Percentiles rank a stretch among this genome's conserved stretches.
phyloP scores from a whole-genome alignment of 2,329 filamentous ascomycete species.

The Lasiodiplodia citricola region DNA sequence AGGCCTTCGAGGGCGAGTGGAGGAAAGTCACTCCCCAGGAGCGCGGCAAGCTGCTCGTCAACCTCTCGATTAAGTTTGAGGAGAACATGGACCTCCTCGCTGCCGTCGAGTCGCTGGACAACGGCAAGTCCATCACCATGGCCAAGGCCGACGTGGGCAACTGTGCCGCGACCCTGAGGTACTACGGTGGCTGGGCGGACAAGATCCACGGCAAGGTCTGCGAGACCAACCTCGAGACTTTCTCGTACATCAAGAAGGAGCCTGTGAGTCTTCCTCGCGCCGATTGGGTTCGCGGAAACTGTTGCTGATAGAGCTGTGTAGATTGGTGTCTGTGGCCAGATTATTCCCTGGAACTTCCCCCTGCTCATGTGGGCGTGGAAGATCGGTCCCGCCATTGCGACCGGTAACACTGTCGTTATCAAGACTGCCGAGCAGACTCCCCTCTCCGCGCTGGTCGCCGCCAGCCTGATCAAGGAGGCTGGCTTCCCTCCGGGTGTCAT shows the following conservation, averaged over 20 bases:
- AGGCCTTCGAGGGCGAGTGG: slow-evolving; percentile 81
- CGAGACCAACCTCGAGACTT: slow-evolving; percentile 76
- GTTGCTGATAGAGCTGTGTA: slow-evolving; percentile 38
- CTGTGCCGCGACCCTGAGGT: slow-evolving; percentile 75
- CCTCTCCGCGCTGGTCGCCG: slow-evolving; percentile 69
- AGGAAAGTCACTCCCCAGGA: slow-evolving; percentile 69
- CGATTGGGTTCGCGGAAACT: neutral
- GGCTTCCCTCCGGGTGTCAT: slow-evolving; percentile 80
- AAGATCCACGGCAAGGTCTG: slow-evolving; percentile 90
- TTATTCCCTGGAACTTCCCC: slow-evolving; percentile 90
- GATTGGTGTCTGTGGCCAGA: slow-evolving; percentile 82
- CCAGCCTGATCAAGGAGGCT: slow-evolving; percentile 72
- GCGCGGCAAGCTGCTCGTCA: slow-evolving; percentile 72
- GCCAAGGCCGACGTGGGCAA: slow-evolving; percentile 75
- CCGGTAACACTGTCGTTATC: slow-evolving; percentile 73
- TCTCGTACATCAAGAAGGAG: slow-evolving; percentile 83
- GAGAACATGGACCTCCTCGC: slow-evolving; percentile 78
- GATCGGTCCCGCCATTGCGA: slow-evolving; percentile 74
- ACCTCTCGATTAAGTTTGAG: slow-evolving; percentile 81
- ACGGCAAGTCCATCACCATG: slow-evolving; percentile 80
- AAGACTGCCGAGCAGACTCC: slow-evolving; percentile 81
- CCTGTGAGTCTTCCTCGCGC: slow-evolving; percentile 55
- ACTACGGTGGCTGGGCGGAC: slow-evolving; percentile 90
- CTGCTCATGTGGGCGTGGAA: slow-evolving; percentile 85
- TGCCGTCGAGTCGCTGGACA: slow-evolving; percentile 84